Base-by-base conservation (phyloP, 179 eudicot species). In the Camellia oleifera region DNA sequence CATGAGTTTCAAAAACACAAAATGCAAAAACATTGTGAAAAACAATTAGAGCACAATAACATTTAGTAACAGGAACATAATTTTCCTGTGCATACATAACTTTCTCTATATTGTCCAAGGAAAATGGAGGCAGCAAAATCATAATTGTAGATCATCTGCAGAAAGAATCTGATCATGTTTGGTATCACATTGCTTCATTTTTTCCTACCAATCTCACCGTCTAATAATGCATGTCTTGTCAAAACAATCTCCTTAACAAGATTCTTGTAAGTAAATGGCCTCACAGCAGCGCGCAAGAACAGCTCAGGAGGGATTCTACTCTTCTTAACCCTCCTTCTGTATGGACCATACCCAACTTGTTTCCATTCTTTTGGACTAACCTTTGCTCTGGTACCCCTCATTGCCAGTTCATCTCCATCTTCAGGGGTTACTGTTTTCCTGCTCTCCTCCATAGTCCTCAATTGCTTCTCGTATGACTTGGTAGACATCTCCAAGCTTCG, bases 181-280 rank as follows among this genome's bases (percentile, higher is more conserved):
- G 58, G 11, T 8, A 9, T 54, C 13, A 9, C 58, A 54, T 12
- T 1, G 17, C 58, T 42, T 82, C 66, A 82, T 74, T 86, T 83
- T 26, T 83, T 82, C 52, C 66, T 74, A 61, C 87, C 84, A 64
- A 94, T 88, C 68, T 96, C 99, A 14, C 99, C 99, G 40, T 96
- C 99, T 76, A 96, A 66, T 58, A 96, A 90, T 0, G 96, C 98
- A 60, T 94, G 99, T 62, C 99, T 88, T 6, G 87, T 89, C 64
- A 94, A 80, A 65, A 96, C 99, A 70, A 96, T 92, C 90, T 96
- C 99, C 87, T 96, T 96, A 18, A 96, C 96, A 66, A 96, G 97
- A 85, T 96, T 94, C 60, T 79, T 92, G 86, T 92, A 96, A 12
- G 93, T 91, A 75, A 92, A 96, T 1, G 98, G 98, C 78, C 98